phyloP scores from a whole-genome alignment of 225 moss, liverwort and hornwort genomes.

The Straminergon stramineum region DNA sequence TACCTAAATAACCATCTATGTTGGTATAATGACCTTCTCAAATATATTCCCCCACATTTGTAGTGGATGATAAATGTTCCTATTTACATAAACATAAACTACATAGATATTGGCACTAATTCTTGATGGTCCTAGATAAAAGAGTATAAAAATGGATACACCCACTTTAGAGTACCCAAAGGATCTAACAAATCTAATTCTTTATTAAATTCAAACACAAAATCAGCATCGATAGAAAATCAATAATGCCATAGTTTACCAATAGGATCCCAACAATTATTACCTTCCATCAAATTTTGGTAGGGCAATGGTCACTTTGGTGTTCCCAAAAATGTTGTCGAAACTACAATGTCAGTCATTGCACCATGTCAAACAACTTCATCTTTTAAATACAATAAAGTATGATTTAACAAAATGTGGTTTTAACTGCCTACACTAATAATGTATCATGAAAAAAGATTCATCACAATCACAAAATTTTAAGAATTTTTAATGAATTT shows the following conservation, averaged over 20 bases:
- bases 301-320: no score
- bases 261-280: accelerated
- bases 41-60: accelerated
- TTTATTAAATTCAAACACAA: background rate
- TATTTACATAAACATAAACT: background rate
- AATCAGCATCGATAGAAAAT: background rate
- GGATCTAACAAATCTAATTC: background rate
- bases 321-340: no score
- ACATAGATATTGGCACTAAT: background rate
- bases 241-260: accelerated
- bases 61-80: accelerated
- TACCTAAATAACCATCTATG: background rate
- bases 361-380: no score
- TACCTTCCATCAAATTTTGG: background rate
- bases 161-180: background rate
- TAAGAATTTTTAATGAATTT: no score
- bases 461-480: no score
- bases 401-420: no score
- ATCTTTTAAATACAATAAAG: no score
- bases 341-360: no score
- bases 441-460: no score
- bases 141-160: background rate
- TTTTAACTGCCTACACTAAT: no score
- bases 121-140: accelerated
- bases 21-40: accelerated